phyloP scores from a whole-genome alignment of 306 rosid species.

The barrel medic (Medicago truncatula) region MtrunA17r5.0-ANR NC_053044.1:38266001-38266500 shows the following conservation, averaged over 20 bases:
- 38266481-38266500: constrained; percentile 57
- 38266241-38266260: constrained; percentile 54
- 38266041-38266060: constrained; percentile 51
- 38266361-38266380: constrained; percentile 71
- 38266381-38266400: constrained; percentile 60
- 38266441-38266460: constrained; percentile 67
- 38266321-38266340: constrained; percentile 62
- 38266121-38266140: constrained; percentile 61
- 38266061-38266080: constrained; percentile 42
- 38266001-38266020: constrained; percentile 49
- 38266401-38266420: constrained; percentile 77
- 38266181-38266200: constrained; percentile 45
- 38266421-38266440: constrained; percentile 88
- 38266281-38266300: constrained; percentile 63
- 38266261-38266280: constrained; percentile 54
- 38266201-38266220: constrained; percentile 46
- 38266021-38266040: constrained; percentile 40
- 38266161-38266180: constrained; percentile 78
- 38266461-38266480: constrained; percentile 60
- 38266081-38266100: constrained; percentile 46
- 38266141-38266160: constrained; percentile 66
- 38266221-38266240: constrained; percentile 54
- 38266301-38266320: constrained; percentile 58
- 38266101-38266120: constrained; percentile 51
- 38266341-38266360: constrained; percentile 81